Conservation (phyloP, 2,329 filamentous ascomycete genomes). For the Thielaviopsis ethacetica region DNA sequence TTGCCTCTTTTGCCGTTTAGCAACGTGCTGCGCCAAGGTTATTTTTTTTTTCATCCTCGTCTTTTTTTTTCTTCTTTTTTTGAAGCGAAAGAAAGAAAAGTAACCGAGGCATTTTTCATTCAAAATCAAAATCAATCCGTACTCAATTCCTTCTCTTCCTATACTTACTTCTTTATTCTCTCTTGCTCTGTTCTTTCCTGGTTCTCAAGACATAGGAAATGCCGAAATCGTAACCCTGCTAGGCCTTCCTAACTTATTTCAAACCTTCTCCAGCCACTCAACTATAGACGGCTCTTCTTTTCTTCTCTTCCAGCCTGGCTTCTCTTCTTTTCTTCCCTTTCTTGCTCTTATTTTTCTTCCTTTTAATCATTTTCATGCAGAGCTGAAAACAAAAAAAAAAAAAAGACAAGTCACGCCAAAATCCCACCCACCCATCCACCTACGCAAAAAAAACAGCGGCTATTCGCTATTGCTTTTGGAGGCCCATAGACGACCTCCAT, state of each 20-base stretch:
- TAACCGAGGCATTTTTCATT: constrained; percentile 1
- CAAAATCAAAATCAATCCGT: not conserved
- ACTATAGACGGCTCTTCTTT: not conserved
- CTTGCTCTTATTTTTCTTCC: not conserved
- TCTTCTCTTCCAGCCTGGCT: not conserved
- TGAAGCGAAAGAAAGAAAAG: no score
- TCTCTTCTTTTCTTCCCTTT: not conserved
- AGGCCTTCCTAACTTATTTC: not conserved
- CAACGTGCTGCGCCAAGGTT: no score
- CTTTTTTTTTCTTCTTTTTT: no score
- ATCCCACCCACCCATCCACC: not conserved
- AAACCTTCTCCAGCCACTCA: not conserved
- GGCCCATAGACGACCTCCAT: not conserved
- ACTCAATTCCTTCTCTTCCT: constrained; percentile 6
- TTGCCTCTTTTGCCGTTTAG: no score
- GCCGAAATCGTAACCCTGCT: not conserved
- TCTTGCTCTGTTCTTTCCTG: not conserved
- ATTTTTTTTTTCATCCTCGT: no score
- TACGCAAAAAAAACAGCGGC: not conserved
- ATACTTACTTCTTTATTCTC: constrained; percentile 5
- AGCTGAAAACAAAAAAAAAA: not conserved
- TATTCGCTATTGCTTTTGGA: not conserved
- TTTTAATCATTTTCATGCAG: not conserved
- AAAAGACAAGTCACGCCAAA: not conserved
- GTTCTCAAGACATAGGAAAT: not conserved